Base-by-base conservation (phyloP, 768 basidiomycete species). In the Mycena kentingensis region DNA sequence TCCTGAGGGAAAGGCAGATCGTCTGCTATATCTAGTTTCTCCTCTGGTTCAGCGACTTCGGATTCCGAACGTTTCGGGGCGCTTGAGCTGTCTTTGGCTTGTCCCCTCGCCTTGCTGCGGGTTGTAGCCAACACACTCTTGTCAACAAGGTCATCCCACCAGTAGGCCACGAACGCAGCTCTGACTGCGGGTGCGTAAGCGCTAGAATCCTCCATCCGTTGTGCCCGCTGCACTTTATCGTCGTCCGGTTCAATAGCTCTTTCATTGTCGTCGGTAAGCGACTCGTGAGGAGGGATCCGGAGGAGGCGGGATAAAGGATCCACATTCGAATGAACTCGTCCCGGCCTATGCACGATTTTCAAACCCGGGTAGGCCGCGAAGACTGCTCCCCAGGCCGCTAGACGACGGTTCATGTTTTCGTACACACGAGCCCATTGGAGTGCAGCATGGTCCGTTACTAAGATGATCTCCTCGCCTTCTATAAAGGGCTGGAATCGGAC, bases 281-380 rank as follows among this genome's bases (percentile, higher is more conserved):
- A 48, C 1, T 38, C 28, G 16, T 53, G 51, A 7, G 27, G 21
- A 3, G 51, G 38, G 5, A 31, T 21, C 6, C 54, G 4, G 2
- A 42, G 49, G 12, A 55, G 32, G 1, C 54, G 24, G 2, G 44
- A 56, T 0, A 56, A 15, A 2, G 54, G 51, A 26, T 52, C 51
- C 34, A 54, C 38, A 36, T 69, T 69, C 1, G 64, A 69, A 37
- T 69, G 69, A 5, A 65, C 52, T 21, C 60, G 6, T 3, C 69
- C 68, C 10, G 69, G 51, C 11, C 67, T 32, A 36, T 70, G 70
- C 1, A 67, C 48, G 6, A 70, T 69, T 24, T 60, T 47, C 22
- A 70, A 38, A 6, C 49, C 44, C 0, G 63, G 69, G n/a, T 63
- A 70, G 7, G 68, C 65, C 0, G 58, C 46, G 37, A 64, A 67